Conservation (phyloP, 1,284 basidiomycete species). For the Dichomitus squalens region DNA sequence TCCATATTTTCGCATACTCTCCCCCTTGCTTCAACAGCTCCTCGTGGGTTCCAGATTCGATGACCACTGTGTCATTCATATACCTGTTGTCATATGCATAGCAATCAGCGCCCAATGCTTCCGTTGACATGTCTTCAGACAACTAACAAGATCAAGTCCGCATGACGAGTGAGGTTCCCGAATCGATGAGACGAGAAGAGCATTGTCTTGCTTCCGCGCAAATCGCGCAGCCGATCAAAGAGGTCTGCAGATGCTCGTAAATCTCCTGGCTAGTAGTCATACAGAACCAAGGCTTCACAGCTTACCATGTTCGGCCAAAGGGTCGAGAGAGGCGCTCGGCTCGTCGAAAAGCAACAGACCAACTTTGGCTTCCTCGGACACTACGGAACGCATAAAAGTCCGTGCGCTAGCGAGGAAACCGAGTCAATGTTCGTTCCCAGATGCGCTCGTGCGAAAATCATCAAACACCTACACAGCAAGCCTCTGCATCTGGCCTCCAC, state of each 20-base stretch:
- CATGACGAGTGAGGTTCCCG: slow-evolving; percentile 63
- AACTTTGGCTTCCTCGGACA: slow-evolving; percentile 49
- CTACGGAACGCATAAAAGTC: slow-evolving; percentile 74
- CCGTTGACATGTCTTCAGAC: background rate
- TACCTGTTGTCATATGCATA: slow-evolving; percentile 41
- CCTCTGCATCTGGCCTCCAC: slow-evolving; percentile 79
- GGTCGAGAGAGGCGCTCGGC: slow-evolving; percentile 74
- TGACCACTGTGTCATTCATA: slow-evolving; percentile 53
- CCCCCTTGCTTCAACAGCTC: slow-evolving; percentile 44
- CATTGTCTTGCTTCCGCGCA: slow-evolving; percentile 61
- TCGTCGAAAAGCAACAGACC: slow-evolving; percentile 78
- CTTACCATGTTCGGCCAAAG: slow-evolving; percentile 69
- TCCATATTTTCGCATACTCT: slow-evolving; percentile 56
- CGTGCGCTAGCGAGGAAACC: slow-evolving; percentile 50
- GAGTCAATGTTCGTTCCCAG: background rate
- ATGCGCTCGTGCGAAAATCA: background rate
- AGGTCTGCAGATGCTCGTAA: slow-evolving; percentile 45
- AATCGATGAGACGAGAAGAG: slow-evolving; percentile 72
- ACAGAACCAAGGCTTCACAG: background rate
- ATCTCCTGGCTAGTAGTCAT: background rate
- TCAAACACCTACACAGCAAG: slow-evolving; percentile 62
- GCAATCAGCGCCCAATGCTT: background rate
- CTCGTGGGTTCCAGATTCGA: slow-evolving; percentile 52
- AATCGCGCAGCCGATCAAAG: slow-evolving; percentile 53
- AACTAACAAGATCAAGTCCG: slow-evolving; percentile 59